These are phyloP conservation scores for Mortierella sp. DNA, from an alignment of 371 early-diverging fungal genomes.

Conservation along the genomic window DNA sequence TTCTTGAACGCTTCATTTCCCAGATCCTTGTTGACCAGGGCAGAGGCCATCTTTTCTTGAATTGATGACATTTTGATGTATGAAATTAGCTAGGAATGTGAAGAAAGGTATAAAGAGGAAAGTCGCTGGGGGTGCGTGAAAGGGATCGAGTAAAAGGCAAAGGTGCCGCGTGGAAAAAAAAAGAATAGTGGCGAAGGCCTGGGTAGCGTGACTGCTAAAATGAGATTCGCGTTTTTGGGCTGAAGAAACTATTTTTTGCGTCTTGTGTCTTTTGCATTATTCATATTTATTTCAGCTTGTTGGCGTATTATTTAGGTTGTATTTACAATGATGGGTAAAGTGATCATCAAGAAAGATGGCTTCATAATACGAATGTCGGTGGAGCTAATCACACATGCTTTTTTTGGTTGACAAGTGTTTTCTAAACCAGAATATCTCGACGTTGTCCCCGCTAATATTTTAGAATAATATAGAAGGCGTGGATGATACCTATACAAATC, in stretches of 20 bases:
- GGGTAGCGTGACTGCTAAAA: no score
- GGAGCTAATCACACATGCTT: not conserved
- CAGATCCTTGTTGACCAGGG: slow-evolving; percentile 41
- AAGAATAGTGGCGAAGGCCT: no score
- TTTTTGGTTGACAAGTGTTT: not conserved
- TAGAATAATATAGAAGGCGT: slow-evolving; percentile 55
- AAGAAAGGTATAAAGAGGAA: not conserved
- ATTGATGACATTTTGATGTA: slow-evolving; percentile 24
- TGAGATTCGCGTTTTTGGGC: no score
- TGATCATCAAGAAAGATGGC: not conserved
- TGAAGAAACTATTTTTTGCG: no score
- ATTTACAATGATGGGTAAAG: not conserved
- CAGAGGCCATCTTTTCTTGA: slow-evolving; percentile 38
- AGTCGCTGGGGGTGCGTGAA: not conserved
- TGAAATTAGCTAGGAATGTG: not conserved
- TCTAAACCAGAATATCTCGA: not conserved
- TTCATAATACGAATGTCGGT: not conserved
- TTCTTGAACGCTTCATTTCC: slow-evolving; percentile 55
- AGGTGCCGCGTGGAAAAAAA: no score
- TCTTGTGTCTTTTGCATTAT: no score
- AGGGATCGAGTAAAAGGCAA: no score
- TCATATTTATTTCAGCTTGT: not conserved
- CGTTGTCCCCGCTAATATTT: slow-evolving; percentile 31
- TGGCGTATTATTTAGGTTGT: not conserved
- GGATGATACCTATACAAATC: slow-evolving; percentile 47